Base-by-base conservation (phyloP, 345 rosid genomes). In the Moricandia arvensis region DNA sequence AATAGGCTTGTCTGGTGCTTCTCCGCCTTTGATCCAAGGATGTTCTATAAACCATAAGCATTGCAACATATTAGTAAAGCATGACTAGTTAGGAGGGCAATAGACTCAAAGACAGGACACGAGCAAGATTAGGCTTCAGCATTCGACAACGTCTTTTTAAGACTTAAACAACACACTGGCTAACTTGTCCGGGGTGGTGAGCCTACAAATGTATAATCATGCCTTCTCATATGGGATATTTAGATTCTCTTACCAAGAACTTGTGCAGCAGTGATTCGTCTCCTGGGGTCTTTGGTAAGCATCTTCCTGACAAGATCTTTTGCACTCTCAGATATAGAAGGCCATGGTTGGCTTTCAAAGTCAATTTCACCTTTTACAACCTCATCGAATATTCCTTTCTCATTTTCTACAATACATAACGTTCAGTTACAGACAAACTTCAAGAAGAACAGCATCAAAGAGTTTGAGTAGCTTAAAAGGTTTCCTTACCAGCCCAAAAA, bases 1-100 rank as follows among this genome's bases (percentile, higher is more conserved):
- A 59, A 94, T 87, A 15, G 95, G 95, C 80, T 87, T 91, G 81
- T 94, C 97, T 0, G 94, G 87, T 75, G 98, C 96, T 70, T 88
- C 93, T 64, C 91, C 93, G 1, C 88, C 93, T 87, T 88, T 87
- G 74, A 92, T 80, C 98, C 98, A 94, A 30, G 93, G 96, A 85
- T 91, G 98, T 35, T 89, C 98, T 90, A 65, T 60, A 69, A 80
- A 69, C 35, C 67, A 79, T 21, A 59, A 69, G 30, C 30, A 59
- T 72, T 35, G 77, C 68, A 45, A 77, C 55, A 76, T 26, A 45
- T 77, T 55, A 71, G 80, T 71, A 64, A 70, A 70, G 21, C 43
- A 57, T 71, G 55, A 41, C 70, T 63, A 71, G 68, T 59, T 66
- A 77, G 76, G 43, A 62, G 12, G 45, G 54, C 63, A 2, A 45